Conservation (phyloP, 148 eudicot genomes). For the Rhododendron henanense region DNA sequence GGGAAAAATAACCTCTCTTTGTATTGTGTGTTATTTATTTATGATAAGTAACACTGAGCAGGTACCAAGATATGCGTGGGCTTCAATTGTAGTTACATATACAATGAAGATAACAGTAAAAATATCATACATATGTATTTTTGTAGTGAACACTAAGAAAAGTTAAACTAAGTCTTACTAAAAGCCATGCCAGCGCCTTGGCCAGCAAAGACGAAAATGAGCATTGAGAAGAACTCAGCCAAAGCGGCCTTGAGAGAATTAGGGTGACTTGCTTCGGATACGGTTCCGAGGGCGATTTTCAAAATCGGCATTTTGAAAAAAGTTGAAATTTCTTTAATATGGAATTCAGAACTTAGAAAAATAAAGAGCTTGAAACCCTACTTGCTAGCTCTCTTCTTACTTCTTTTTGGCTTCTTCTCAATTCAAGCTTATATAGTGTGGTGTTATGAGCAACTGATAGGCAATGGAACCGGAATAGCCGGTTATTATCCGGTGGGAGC, state of each 20-base stretch:
- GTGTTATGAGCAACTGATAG: background rate
- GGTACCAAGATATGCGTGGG: no score
- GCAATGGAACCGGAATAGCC: background rate
- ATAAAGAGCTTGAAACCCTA: background rate
- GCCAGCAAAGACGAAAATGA: conserved; percentile 80
- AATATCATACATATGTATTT: no score
- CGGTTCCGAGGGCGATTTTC: conserved; percentile 44
- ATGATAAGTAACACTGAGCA: background rate
- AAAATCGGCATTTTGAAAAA: conserved; percentile 46
- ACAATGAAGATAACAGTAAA: background rate
- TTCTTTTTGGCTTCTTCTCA: no score
- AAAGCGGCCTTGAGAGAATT: conserved; percentile 62
- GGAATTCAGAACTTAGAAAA: background rate
- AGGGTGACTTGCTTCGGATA: conserved; percentile 48
- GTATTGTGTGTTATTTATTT: background rate
- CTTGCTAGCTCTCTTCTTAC: no score
- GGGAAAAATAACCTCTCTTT: background rate
- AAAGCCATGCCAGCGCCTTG: conserved; percentile 85
- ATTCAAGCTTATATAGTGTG: conserved; percentile 14
- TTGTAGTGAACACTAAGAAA: background rate
- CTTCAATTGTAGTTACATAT: background rate
- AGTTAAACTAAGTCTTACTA: conserved; percentile 30
- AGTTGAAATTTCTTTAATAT: background rate
- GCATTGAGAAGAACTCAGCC: conserved; percentile 81
- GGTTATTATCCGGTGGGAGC: conserved; percentile 10